phyloP scores from a whole-genome alignment of 495 filamentous ascomycete genomes.

The Oidiodendron maius region DNA sequence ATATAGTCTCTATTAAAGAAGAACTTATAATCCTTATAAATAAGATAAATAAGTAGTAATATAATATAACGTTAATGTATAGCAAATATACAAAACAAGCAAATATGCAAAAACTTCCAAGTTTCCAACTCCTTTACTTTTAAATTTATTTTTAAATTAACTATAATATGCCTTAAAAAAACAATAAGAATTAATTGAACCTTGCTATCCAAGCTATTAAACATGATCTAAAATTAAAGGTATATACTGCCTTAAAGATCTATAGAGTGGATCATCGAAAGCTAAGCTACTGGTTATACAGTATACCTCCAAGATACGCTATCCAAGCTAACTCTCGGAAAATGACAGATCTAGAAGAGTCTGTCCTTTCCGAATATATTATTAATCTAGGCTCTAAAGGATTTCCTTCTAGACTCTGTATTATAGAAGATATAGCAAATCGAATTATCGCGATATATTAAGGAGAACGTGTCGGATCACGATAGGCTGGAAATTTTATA shows the following conservation, averaged over 20 bases:
- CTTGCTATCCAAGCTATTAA: no score
- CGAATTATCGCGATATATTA: not conserved
- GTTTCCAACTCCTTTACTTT: not conserved
- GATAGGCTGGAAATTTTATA: not conserved
- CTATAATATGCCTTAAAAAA: not conserved
- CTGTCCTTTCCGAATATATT: constrained; percentile 7
- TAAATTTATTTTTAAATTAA: no score
- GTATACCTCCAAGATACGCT: not conserved
- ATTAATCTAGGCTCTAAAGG: no score
- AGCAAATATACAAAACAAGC: not conserved
- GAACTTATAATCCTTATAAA: no score
- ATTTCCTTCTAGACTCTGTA: no score
- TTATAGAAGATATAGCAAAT: no score
- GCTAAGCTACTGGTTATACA: not conserved
- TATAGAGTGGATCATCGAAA: constrained; percentile 2
- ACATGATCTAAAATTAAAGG: constrained; percentile 1
- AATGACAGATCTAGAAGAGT: constrained; percentile 6
- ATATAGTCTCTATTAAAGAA: no score
- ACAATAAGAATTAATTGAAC: no score
- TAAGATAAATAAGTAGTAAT: no score
- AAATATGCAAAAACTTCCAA: not conserved
- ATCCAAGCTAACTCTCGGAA: constrained; percentile 9
- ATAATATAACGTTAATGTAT: not conserved
- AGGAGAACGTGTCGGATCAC: not conserved
- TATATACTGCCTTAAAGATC: constrained; percentile 1